A percentile compares a stretch with the other conserved stretches of the same genome.
Conservation (phyloP, 1,139 yeast species). For the Martiniozyma asiatica region DNA sequence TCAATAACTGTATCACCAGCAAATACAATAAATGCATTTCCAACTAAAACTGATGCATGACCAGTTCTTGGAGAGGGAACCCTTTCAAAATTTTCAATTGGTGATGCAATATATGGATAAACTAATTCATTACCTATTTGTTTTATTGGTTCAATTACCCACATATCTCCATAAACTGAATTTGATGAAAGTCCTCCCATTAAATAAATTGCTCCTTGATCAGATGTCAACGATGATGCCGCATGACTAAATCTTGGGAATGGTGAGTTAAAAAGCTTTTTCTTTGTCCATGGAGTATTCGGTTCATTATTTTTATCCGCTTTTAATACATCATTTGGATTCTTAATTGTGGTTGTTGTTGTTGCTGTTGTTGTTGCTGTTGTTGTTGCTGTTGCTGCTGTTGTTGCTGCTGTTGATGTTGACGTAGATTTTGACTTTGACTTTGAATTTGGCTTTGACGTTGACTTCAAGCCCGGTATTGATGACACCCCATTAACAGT, state of each 20-base stretch:
- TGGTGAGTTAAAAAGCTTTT: constrained; percentile 64
- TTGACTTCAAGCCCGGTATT: background rate
- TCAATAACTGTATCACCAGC: constrained; percentile 95
- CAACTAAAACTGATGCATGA: constrained; percentile 84
- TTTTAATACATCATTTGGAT: background rate
- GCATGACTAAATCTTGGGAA: constrained; percentile 94
- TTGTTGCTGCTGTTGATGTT: constrained; percentile 1
- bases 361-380: constrained; percentile 1
- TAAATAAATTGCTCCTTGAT: constrained; percentile 70
- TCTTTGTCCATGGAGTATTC: constrained; percentile 64
- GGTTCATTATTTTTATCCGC: background rate
- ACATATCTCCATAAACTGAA: constrained; percentile 87
- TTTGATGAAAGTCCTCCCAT: constrained; percentile 96
- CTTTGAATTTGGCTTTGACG: background rate
- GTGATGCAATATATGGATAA: constrained; percentile 39
- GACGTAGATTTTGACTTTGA: constrained; percentile 1
- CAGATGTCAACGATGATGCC: constrained; percentile 63
- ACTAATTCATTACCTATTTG: constrained; percentile 11
- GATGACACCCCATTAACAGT: background rate
- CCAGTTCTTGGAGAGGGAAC: constrained; percentile 96
- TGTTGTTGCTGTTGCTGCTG: background rate
- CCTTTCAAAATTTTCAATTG: constrained; percentile 54
- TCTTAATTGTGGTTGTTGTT: no score
- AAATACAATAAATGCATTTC: constrained; percentile 88
- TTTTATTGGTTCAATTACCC: constrained; percentile 53